Conservation (phyloP, 2,329 filamentous ascomycete species). For the Metarhizium robertsii region DNA sequence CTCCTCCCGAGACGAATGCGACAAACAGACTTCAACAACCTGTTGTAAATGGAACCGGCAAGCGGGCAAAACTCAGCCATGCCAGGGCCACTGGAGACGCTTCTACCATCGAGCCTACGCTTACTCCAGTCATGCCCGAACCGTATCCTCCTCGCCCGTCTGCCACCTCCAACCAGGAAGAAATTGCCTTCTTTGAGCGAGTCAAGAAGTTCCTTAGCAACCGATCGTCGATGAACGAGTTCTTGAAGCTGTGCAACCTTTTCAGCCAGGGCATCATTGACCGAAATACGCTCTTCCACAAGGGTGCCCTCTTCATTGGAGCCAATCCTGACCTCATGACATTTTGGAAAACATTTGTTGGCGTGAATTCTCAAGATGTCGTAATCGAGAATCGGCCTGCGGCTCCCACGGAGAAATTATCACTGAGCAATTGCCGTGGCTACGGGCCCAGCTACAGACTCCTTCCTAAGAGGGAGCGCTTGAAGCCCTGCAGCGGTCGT, state of each 20-base stretch:
- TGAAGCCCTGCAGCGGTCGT: constrained; percentile 86
- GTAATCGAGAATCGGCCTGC: constrained; percentile 70
- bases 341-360: constrained; percentile 80
- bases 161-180: constrained; percentile 68
- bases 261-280: constrained; percentile 92
- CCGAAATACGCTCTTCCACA: constrained; percentile 69
- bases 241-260: constrained; percentile 92
- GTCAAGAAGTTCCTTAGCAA: constrained; percentile 96
- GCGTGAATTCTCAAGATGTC: constrained; percentile 67
- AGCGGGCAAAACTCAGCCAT: constrained; percentile 69
- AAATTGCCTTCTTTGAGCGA: constrained; percentile 88
- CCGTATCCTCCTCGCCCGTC: constrained; percentile 71
- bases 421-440: constrained; percentile 89
- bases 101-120: constrained; percentile 67
- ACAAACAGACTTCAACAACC: constrained; percentile 22
- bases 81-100: constrained; percentile 51
- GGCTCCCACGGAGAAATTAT: constrained; percentile 72
- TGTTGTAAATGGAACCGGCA: constrained; percentile 29
- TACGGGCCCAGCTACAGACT: constrained; percentile 91
- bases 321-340: constrained; percentile 80
- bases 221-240: constrained; percentile 87
- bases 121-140: constrained; percentile 81
- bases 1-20: constrained; percentile 33
- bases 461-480: constrained; percentile 79
- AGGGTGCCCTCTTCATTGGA: constrained; percentile 78